Conservation (phyloP, 2,329 filamentous ascomycete species). For the Sclerotinia sclerotiorum region DNA sequence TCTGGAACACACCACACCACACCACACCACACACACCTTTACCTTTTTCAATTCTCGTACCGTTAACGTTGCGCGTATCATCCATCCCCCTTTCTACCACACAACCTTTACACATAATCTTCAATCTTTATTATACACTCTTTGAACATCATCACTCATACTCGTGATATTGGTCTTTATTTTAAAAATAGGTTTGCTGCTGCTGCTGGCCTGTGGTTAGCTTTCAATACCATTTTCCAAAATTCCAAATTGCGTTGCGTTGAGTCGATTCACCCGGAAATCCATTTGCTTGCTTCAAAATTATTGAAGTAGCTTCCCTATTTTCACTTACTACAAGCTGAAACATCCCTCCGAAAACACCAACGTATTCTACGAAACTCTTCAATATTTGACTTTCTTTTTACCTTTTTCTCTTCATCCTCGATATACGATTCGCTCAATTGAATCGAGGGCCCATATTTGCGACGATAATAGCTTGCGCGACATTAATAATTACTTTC, state of each 20-base stretch:
- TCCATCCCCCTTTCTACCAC: conserved; percentile 18
- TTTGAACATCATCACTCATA: not conserved
- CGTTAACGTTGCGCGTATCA: conserved; percentile 3
- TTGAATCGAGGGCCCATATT: conserved; percentile 20
- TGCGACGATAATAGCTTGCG: conserved; percentile 17
- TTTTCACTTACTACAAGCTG: conserved; percentile 15
- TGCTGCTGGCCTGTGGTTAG: conserved; percentile 24
- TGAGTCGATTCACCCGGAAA: conserved; percentile 2
- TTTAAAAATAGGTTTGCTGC: not conserved
- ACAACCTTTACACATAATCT: not conserved
- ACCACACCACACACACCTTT: not conserved
- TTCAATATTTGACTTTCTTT: not conserved
- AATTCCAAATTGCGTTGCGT: conserved; percentile 2
- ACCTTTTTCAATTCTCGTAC: conserved; percentile 11
- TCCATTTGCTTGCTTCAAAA: not conserved
- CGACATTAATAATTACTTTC: conserved; percentile 12
- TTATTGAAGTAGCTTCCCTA: not conserved
- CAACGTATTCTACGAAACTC: conserved; percentile 6
- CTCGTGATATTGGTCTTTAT: conserved; percentile 1
- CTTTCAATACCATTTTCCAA: conserved; percentile 4
- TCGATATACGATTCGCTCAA: conserved; percentile 9
- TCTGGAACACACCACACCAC: not conserved
- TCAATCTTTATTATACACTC: not conserved
- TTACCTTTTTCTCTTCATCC: conserved; percentile 5
- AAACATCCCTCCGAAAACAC: conserved; percentile 19